Conservation (phyloP, 805 yeast species). For the Hagleromyces aurorensis region DNA sequence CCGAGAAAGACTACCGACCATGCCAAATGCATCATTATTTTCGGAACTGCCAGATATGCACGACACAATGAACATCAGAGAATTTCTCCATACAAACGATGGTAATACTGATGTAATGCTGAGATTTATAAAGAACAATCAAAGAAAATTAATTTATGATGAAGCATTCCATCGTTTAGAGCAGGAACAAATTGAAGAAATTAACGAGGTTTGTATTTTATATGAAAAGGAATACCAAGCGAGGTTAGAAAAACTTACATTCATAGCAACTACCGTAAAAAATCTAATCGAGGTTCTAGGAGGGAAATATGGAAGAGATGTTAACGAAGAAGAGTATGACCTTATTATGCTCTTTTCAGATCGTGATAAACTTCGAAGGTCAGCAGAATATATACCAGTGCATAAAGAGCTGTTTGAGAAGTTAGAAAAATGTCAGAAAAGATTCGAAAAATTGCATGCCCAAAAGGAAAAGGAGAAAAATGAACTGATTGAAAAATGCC, state of each 20-base stretch:
- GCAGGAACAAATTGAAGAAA: conserved; percentile 8
- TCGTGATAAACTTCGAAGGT: not conserved
- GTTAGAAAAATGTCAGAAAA: conserved; percentile 10
- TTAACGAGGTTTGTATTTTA: conserved; percentile 6
- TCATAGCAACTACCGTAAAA: conserved; percentile 11
- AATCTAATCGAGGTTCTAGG: conserved; percentile 18
- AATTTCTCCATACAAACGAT: conserved; percentile 4
- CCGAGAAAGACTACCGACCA: conserved; percentile 7
- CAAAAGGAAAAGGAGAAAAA: conserved; percentile 32
- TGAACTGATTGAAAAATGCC: conserved; percentile 35
- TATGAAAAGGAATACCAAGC: conserved; percentile 15
- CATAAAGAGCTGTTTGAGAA: conserved; percentile 5
- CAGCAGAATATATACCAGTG: conserved; percentile 5
- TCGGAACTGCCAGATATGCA: conserved; percentile 16
- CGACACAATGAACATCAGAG: conserved; percentile 1
- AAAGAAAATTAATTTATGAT: conserved; percentile 15
- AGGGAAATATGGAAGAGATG: conserved; percentile 5
- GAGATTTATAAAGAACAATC: conserved; percentile 17
- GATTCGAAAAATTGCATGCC: conserved; percentile 22
- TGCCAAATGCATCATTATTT: conserved; percentile 6
- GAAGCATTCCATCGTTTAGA: conserved; percentile 18
- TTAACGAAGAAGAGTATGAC: conserved; percentile 7
- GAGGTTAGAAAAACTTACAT: conserved; percentile 9
- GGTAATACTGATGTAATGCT: conserved; percentile 7
- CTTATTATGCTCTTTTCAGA: conserved; percentile 3